Percentiles rank a stretch among this genome's conserved stretches.
Evolutionary conservation across 2,329 filamentous ascomycete genomes (phyloP).

Genomic region (Aspergillus sp.): DNA sequence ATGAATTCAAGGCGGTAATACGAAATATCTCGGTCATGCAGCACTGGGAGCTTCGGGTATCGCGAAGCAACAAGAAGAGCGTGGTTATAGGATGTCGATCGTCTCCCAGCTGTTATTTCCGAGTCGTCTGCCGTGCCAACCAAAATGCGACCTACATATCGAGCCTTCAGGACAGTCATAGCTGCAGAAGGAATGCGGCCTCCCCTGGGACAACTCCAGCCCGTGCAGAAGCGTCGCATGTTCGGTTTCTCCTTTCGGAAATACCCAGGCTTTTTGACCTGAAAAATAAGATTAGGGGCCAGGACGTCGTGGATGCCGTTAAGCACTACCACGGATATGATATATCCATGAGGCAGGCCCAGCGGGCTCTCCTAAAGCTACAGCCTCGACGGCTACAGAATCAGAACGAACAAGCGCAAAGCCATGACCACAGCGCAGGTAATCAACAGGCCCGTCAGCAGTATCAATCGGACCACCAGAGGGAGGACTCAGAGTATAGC

Average conservation of each 20-base stretch:
- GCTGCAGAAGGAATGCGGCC: conserved; percentile 22
- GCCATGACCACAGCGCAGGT: conserved; percentile 15
- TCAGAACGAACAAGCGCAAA: conserved; percentile 14
- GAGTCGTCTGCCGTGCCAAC: conserved; percentile 32
- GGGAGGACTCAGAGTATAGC: conserved; percentile 17
- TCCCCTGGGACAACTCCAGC: conserved; percentile 24
- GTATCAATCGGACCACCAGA: conserved; percentile 16
- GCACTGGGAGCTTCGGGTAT: conserved; percentile 33
- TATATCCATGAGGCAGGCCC: conserved; percentile 31
- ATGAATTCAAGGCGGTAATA: conserved; percentile 31
- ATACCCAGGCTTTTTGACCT: conserved; percentile 33
- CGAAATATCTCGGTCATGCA: conserved; percentile 33
- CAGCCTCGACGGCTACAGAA: conserved; percentile 20
- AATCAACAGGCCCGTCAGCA: conserved; percentile 18
- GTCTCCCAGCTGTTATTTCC: conserved; percentile 29
- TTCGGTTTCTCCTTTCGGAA: conserved; percentile 29
- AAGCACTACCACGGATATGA: conserved; percentile 34
- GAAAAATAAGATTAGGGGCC: conserved; percentile 26
- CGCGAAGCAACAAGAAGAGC: conserved; percentile 33
- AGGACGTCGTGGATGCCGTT: conserved; percentile 32
- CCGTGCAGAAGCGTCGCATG: conserved; percentile 32
- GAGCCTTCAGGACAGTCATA: conserved; percentile 31
- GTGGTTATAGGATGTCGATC: conserved; percentile 34
- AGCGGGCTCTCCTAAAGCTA: conserved; percentile 27
- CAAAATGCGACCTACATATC: conserved; percentile 33